These are phyloP conservation scores for Rugosomyces carneus DNA, from an alignment of 1,284 basidiomycete species.

Conservation along the genomic window DNA sequence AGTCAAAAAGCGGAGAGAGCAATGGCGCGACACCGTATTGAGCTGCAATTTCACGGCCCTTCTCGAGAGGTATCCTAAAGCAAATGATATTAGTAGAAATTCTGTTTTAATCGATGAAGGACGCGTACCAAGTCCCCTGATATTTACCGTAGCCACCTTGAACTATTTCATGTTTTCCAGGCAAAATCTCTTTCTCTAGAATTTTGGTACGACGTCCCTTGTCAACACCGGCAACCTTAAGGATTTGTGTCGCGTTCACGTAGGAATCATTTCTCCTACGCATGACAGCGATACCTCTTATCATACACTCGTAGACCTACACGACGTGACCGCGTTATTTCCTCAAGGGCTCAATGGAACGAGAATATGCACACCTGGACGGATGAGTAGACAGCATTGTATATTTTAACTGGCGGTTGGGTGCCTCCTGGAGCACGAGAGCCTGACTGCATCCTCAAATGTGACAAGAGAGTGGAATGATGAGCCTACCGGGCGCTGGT, in stretches of 20 bases:
- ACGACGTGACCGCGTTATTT: constrained; percentile 36
- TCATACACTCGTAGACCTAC: constrained; percentile 94
- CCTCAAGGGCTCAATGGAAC: constrained; percentile 10
- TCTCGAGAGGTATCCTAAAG: constrained; percentile 84
- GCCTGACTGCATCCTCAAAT: constrained; percentile 35
- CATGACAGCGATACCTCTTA: constrained; percentile 98
- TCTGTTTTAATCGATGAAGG: constrained; percentile 1
- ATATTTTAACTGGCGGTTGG: constrained; percentile 71
- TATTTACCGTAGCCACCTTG: constrained; percentile 99
- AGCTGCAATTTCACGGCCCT: constrained; percentile 84
- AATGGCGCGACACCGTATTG: constrained; percentile 85
- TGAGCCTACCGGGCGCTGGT: constrained; percentile 13
- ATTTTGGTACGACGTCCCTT: constrained; percentile 97
- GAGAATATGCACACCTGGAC: constrained; percentile 54
- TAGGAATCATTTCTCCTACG: constrained; percentile 89
- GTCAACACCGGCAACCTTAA: constrained; percentile 98
- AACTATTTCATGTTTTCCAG: constrained; percentile 96
- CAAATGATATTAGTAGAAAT: not conserved
- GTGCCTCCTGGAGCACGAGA: constrained; percentile 31
- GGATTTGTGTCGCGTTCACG: constrained; percentile 97
- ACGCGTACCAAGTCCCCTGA: constrained; percentile 90
- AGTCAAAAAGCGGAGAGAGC: constrained; percentile 87
- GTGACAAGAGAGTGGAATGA: constrained; percentile 9
- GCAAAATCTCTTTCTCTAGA: constrained; percentile 94
- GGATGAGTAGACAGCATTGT: constrained; percentile 84